A percentile compares a stretch with the other conserved stretches of the same genome.
Evolutionary conservation across 208 protist genomes (phyloP).

Genomic region (Tetramitus jugosus): DNA sequence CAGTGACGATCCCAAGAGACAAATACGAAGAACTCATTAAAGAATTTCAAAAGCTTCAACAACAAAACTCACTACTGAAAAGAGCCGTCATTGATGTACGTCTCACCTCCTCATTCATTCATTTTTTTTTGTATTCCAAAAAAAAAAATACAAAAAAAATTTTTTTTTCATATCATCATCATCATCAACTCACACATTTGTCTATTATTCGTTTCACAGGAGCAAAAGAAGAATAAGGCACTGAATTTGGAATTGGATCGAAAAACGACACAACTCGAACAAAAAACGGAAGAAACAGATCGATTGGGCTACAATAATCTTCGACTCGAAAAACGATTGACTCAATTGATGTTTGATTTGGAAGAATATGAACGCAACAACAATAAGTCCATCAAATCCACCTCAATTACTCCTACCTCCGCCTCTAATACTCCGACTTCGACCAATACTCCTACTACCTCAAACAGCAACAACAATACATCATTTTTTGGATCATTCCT

Average conservation of each 20-base stretch:
- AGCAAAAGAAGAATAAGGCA: neutral
- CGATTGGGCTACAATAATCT: neutral
- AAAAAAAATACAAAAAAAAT: neutral
- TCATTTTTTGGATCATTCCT: no score
- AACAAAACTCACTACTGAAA: neutral
- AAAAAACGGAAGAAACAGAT: slow-evolving; percentile 17
- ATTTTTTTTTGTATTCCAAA: no score
- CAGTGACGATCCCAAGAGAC: slow-evolving; percentile 1
- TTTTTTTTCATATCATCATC: no score
- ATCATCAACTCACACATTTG: no score
- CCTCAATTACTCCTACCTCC: no score
- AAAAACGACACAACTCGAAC: neutral
- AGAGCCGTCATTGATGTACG: neutral
- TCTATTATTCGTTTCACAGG: neutral
- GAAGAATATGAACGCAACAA: no score
- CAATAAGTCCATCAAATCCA: no score
- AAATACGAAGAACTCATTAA: slow-evolving; percentile 19
- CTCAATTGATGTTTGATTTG: slow-evolving; percentile 15
- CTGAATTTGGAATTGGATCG: neutral
- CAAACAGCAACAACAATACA: neutral
- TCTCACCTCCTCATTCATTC: neutral
- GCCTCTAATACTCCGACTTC: no score
- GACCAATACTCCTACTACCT: no score
- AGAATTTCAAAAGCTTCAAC: slow-evolving; percentile 19
- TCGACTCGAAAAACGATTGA: slow-evolving; percentile 5